A percentile compares a stretch with the other conserved stretches of the same genome.
These are phyloP conservation scores for Trebouxia sp. DNA, from an alignment of 139 green algal genomes.

Conservation along the genomic window DNA sequence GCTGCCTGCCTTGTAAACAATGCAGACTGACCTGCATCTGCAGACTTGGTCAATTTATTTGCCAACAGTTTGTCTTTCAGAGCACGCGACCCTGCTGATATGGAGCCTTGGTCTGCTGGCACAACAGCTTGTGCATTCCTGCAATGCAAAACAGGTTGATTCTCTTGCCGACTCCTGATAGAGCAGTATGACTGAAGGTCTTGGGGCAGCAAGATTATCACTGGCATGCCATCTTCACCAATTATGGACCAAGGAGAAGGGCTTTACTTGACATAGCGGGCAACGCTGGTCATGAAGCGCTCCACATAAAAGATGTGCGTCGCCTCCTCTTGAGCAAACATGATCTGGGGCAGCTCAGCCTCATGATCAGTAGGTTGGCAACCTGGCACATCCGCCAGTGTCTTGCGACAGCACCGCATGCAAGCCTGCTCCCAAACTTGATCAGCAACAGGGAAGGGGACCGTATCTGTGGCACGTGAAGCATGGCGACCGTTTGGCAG, in stretches of 20 bases:
- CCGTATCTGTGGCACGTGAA: background rate
- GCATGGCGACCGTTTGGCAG: background rate
- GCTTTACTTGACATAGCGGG: constrained; percentile 15
- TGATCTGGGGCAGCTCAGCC: background rate
- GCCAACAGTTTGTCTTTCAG: too few relatives aligned
- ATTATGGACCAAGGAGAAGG: too few relatives aligned
- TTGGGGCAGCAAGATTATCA: too few relatives aligned
- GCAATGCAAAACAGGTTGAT: background rate
- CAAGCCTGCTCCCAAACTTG: background rate
- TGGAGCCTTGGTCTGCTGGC: background rate
- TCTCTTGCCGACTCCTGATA: too few relatives aligned
- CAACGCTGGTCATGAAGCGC: constrained; percentile 2
- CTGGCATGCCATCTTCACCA: too few relatives aligned
- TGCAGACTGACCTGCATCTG: too few relatives aligned
- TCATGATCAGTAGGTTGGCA: constrained; percentile 13
- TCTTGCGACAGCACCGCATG: background rate
- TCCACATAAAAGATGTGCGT: background rate
- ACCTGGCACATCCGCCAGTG: background rate
- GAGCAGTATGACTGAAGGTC: too few relatives aligned
- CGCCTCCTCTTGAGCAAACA: background rate
- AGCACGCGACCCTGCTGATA: background rate
- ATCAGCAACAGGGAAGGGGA: background rate
- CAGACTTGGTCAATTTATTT: too few relatives aligned
- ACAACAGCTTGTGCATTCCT: constrained; percentile 21
- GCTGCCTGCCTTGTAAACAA: too few relatives aligned